Evolutionary conservation across 768 basidiomycete genomes (phyloP).

Genomic region (Aureoboletus auriporus): DNA sequence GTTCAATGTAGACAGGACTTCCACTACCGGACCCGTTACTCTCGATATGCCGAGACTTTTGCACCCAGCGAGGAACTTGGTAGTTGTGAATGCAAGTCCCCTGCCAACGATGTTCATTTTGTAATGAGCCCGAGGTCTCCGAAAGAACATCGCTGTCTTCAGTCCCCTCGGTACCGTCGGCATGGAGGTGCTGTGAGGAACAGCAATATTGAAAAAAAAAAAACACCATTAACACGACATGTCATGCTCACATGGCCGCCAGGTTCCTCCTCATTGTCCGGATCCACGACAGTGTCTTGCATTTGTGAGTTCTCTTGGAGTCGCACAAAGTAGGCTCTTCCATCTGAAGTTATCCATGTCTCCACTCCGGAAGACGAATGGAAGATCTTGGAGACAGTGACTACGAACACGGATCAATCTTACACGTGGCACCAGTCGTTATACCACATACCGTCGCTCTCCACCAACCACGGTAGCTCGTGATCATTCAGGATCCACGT

Average conservation of each 20-base stretch:
- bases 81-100: constrained; percentile 81
- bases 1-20: constrained; percentile 52
- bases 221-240: background rate
- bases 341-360: constrained; percentile 84
- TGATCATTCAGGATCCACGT: constrained; percentile 68
- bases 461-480: constrained; percentile 72
- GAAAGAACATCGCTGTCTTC: constrained; percentile 3
- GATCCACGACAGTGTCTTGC: constrained; percentile 1
- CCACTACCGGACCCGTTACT: constrained; percentile 35
- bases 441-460: constrained; percentile 55
- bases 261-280: constrained; percentile 45
- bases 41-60: constrained; percentile 64
- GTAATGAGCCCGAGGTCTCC: constrained; percentile 6
- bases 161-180: constrained; percentile 2
- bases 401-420: constrained; percentile 32
- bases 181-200: constrained; percentile 8
- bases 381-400: constrained; percentile 61
- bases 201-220: constrained; percentile 2
- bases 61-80: constrained; percentile 71
- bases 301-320: constrained; percentile 40
- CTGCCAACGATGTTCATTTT: constrained; percentile 45
- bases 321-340: constrained; percentile 75
- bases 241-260: constrained; percentile 39
- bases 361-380: constrained; percentile 61
- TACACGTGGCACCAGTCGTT: background rate